Conservation (phyloP, 306 rosid species). For the Canavalia gladiata region DNA sequence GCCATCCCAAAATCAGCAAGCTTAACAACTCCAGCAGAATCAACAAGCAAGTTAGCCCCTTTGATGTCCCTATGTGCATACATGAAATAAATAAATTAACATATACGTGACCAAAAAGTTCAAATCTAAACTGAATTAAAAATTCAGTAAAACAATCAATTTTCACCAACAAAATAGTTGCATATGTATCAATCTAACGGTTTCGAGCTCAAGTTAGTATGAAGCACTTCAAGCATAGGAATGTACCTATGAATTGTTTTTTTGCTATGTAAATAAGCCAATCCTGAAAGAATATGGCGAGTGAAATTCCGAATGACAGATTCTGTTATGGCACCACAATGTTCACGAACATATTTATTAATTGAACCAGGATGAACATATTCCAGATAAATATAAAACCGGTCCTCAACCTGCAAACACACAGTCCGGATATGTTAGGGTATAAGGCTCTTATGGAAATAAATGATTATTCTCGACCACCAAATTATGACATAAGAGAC, state of each 20-base stretch:
- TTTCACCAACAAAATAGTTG: slow-evolving; percentile 4
- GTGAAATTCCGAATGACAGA: slow-evolving; percentile 86
- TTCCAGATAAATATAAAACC: slow-evolving; percentile 84
- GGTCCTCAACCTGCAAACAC: slow-evolving; percentile 70
- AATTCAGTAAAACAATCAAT: slow-evolving; percentile 5
- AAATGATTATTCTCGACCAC: slow-evolving; percentile 35
- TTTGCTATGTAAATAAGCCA: slow-evolving; percentile 89
- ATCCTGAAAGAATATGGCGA: slow-evolving; percentile 86
- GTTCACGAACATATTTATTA: slow-evolving; percentile 84
- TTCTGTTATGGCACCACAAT: slow-evolving; percentile 91
- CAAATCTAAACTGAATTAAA: slow-evolving; percentile 33
- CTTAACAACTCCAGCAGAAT: slow-evolving; percentile 84
- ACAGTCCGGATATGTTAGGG: slow-evolving; percentile 28
- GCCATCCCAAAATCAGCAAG: slow-evolving; percentile 99
- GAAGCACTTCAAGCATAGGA: slow-evolving; percentile 28
- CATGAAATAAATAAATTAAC: not conserved
- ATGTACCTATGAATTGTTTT: slow-evolving; percentile 88
- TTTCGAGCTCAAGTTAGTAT: slow-evolving; percentile 35
- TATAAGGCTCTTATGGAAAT: slow-evolving; percentile 17
- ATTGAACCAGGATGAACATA: slow-evolving; percentile 94
- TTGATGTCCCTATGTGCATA: slow-evolving; percentile 76
- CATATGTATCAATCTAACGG: not conserved
- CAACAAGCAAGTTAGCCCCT: slow-evolving; percentile 95
- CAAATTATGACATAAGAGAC: slow-evolving; percentile 29
- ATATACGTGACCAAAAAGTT: not conserved